Percentiles rank a stretch among this genome's conserved stretches.
phyloP scores from a whole-genome alignment of 78 protist species.

The Planoprotostelium fungivorum region DNA sequence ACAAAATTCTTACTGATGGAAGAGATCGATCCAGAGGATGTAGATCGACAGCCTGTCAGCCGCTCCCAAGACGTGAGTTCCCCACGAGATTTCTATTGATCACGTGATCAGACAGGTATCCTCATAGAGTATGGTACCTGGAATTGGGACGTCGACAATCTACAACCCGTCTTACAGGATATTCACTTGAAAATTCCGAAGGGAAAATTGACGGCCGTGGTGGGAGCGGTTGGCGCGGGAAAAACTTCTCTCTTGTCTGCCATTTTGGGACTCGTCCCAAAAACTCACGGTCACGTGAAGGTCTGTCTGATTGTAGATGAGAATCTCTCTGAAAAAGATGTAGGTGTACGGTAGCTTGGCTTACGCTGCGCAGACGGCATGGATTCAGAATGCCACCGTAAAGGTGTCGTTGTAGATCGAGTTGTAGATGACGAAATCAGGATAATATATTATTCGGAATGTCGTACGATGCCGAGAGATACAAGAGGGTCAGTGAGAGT shows the following conservation, averaged over 20 bases:
- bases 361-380: conserved; percentile 90
- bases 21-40: conserved; percentile 52
- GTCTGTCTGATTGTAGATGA: no score
- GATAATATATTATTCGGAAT: conserved; percentile 88
- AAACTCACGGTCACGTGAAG: conserved; percentile 30
- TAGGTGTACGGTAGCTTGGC: conserved; percentile 62
- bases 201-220: conserved; percentile 11
- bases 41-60: neutral
- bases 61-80: neutral
- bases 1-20: conserved; percentile 36
- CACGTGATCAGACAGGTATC: conserved; percentile 2
- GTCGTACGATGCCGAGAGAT: conserved; percentile 49
- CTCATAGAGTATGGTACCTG: conserved; percentile 22
- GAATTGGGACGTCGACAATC: conserved; percentile 45
- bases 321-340: neutral
- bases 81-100: no score
- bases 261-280: conserved; percentile 69
- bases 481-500: conserved; percentile 25
- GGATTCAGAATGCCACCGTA: conserved; percentile 86
- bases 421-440: conserved; percentile 17
- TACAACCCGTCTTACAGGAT: conserved; percentile 3
- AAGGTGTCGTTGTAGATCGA: no score
- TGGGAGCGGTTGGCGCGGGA: conserved; percentile 88
- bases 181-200: conserved; percentile 10
- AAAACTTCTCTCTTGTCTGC: conserved; percentile 74